Evolutionary conservation across 1,139 yeast species (phyloP), one percentile per base, ranked within the genome.

Genomic region (Blastobotrys elegans): DNA sequence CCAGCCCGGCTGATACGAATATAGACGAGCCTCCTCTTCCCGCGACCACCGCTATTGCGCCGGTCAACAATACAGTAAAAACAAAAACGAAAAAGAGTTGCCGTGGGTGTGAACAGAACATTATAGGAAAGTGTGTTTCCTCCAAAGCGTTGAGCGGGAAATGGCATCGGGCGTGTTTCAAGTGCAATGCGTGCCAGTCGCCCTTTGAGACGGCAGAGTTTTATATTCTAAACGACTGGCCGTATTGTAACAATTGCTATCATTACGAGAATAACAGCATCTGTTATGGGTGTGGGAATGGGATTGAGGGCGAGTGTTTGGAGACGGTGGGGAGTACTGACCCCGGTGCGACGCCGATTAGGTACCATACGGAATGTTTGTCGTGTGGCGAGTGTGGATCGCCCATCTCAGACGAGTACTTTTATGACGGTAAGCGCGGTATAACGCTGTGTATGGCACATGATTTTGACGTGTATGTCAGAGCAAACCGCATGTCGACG

Each of bases 161-260:
- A 65, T 90, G 97, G 97, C 98, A 92, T 64, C 74, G 95, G 44
- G 69, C 73, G 14, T 92, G 98, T 64, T 90, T 92, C 70, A 69
- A 72, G 18, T 92, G 98, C 68, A 66, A 74, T 20, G 64, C 69
- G n/a, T 88, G 96, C 68, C 66, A 67, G 4, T 61, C 74, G 1
- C 50, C 52, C 27, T 62, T 65, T 27, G 60, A 57, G 18, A 44
- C 54, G 36, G 52, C 45, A 27, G 85, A 83, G 48, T 88, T 95
- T 61, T 90, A 89, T 65, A 95, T 86, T 2, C 73, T 79, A 40
- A 72, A 80, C 40, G 95, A 92, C 64, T 63, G 71, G 51, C 96
- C 97, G 13, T 87, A 80, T 65, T 92, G 98, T 70, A 77, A 62
- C 33, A 53, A 55, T 36, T 96, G 94, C 68, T 92, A 86, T 68